A percentile compares a stretch with the other conserved stretches of the same genome.
Conservation (phyloP, 768 basidiomycete genomes). For the Hysterangium stoloniferum region DNA sequence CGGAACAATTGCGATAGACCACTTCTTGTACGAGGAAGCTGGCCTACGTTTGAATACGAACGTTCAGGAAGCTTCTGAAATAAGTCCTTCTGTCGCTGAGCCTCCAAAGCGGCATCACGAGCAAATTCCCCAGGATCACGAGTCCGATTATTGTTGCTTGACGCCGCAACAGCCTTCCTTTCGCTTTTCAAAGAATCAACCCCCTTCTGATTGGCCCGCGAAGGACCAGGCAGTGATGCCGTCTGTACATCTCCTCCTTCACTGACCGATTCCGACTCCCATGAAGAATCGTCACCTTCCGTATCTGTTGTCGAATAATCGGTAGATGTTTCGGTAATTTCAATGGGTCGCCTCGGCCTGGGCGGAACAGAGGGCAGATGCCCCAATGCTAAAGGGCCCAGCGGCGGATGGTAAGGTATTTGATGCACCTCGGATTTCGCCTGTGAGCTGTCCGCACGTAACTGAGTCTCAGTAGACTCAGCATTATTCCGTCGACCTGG, state of each 20-base stretch:
- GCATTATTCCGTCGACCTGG: not conserved
- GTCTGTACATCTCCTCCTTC: constrained; percentile 31
- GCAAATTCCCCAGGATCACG: constrained; percentile 16
- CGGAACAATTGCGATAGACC: constrained; percentile 67
- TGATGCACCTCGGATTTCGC: not conserved
- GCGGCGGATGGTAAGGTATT: not conserved
- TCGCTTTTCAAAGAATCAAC: constrained; percentile 15
- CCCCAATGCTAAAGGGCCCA: not conserved
- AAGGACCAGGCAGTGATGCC: not conserved
- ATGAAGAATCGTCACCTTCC: constrained; percentile 23
- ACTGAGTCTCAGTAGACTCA: not conserved
- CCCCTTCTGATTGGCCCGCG: constrained; percentile 10
- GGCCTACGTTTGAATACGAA: constrained; percentile 52
- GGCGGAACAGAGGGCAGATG: constrained; percentile 6
- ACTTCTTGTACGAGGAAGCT: constrained; percentile 31
- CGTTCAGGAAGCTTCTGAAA: constrained; percentile 59
- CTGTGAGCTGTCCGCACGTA: not conserved
- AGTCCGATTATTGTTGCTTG: constrained; percentile 27
- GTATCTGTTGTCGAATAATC: constrained; percentile 6
- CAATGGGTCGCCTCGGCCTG: not conserved
- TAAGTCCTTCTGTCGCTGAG: constrained; percentile 58
- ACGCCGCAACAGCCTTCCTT: constrained; percentile 18
- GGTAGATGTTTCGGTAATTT: not conserved
- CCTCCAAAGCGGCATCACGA: constrained; percentile 51
- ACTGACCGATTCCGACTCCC: constrained; percentile 38